Base-by-base conservation (phyloP, 768 basidiomycete genomes). In the Chiua virens region DNA sequence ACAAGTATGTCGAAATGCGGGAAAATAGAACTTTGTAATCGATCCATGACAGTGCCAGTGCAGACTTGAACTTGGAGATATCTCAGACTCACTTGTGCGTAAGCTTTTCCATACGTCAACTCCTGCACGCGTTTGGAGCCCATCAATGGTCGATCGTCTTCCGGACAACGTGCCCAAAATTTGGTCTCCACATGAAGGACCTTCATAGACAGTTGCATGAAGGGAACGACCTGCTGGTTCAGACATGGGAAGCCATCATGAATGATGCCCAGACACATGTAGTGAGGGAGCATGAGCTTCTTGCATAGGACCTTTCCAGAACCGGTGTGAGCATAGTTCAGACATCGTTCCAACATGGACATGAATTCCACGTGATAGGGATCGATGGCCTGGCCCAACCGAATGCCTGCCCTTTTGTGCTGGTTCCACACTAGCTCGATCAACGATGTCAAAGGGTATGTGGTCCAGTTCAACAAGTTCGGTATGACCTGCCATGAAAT, bases 401-500 rank as follows among this genome's bases (percentile, higher is more conserved):
- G 2, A 3, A 47, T 25, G 8, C 13, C 8, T 8, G 17, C 17
- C 5, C n/a, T 7, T 4, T 7, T 3, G 5, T 21, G 22, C 1
- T 14, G 0, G 5, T 46, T 27, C 43, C 51, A 56, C 0, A 52
- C 1, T 0, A 27, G 2, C 6, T 56, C 35, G 18, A 52, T 48
- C 1, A 40, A 0, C 0, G 13, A 15, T 1, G 47, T 49, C 5
- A 56, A 2, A 0, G 51, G 55, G 7, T 37, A 52, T 0, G 51
- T 52, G 0, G 40, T 37, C 55, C 50, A 52, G 11, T 45, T 52
- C 0, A 56, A 2, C 1, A 56, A 17, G 3, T 49, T 49, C 0
- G 46, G 55, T 8, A 56, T 56, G n/a, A 56, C 40, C 47, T 55
- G 27, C n/a, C n/a, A n/a, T n/a, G n/a, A n/a, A n/a, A n/a, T n/a